Base-by-base conservation (phyloP, 345 rosid species). In the Eucalyptus tenuipes region DNA sequence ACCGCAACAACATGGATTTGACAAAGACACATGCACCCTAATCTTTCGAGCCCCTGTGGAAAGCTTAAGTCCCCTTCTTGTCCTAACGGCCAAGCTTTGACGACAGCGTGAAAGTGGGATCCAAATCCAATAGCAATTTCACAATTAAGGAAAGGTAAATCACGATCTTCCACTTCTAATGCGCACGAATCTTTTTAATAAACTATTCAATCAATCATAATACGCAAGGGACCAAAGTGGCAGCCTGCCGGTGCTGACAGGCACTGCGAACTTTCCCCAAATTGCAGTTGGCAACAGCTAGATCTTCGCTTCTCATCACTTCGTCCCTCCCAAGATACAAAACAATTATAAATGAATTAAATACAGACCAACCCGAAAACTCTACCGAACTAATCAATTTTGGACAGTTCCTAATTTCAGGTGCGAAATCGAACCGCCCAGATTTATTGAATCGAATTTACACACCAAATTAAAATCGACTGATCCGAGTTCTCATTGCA, bases 391-490 rank as follows among this genome's bases (percentile, higher is more conserved):
- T 7, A 0, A 52, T 2, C 4, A 6, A 9, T 55, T 55, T 24
- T 55, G 1, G 1, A 1, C 0, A 2, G 3, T 9, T 55, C 6
- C 0, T 0, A 24, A 0, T 0, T 55, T 55, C 6, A 24, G 0
- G 1, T 9, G 1, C 0, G 0, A 55, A 55, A 55, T 24, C 1
- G 6, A 55, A 24, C 6, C 6, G 1, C 6, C 29, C 0, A 1
- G 0, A 2, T 0, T 0, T 9, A 24, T 9, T 55, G 2, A 0
- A 52, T 52, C 24, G 4, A 52, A 18, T 20, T 7, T 52, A 52
- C 2, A 8, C 25, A 20, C 2, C 25, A 52, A 52, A 18, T 1
- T 52, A 20, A 20, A 25, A 52, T 0, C 2, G 10, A 20, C 57
- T 2, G 1, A 52, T 52, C 25, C 5, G 10, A 20, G 57, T 20